Evolutionary conservation across 208 protist species (phyloP), one percentile per base, ranked within the genome.

Genomic region (Polymyxa betae): DNA sequence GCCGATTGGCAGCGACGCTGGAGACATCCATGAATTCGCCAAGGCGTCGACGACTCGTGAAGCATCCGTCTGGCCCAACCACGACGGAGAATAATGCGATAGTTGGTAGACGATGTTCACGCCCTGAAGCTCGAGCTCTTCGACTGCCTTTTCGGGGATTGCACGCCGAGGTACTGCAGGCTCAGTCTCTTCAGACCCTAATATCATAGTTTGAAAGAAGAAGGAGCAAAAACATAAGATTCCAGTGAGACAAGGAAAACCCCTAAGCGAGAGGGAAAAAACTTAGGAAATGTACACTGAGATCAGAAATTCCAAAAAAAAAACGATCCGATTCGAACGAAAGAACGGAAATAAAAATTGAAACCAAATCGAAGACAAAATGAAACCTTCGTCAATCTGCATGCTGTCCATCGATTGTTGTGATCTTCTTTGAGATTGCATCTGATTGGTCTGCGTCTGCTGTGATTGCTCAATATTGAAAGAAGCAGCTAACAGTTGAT

Each of bases 401-500:
- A 82, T 82, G 72, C 16, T n/a, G 35, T 82, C 40, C 12, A 16
- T 5, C 16, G n/a, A 35, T 5, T n/a, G 72, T 43, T 82, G 72
- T n/a, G 5, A n/a, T 5, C 40, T 5, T 43, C n/a, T 82, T 5
- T 82, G 72, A 43, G 35, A 38, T n/a, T 82, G 72, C 72, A 82
- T 82, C n/a, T 82, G 72, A 5, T 82, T 5, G 35, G 72, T 20
- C n/a, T 82, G 72, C 5, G 72, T 82, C n/a, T 82, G 72, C n/a
- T 82, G 72, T 5, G 72, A 82, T 43, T 82, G 72, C 72, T 82
- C 72, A 35, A 82, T 82, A n/a, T 82, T 82, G n/a, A 82, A 82
- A 35, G 72, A 82, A 20, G 72, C 72, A 82, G 72, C 72, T n/a
- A 82, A 43, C 12, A 82, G n/a, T 82, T 82, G 72, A 43, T 82